These are phyloP conservation scores for Cryptococcus amylolentus DNA, from an alignment of 1,284 basidiomycete genomes.

Conservation along the genomic window DNA sequence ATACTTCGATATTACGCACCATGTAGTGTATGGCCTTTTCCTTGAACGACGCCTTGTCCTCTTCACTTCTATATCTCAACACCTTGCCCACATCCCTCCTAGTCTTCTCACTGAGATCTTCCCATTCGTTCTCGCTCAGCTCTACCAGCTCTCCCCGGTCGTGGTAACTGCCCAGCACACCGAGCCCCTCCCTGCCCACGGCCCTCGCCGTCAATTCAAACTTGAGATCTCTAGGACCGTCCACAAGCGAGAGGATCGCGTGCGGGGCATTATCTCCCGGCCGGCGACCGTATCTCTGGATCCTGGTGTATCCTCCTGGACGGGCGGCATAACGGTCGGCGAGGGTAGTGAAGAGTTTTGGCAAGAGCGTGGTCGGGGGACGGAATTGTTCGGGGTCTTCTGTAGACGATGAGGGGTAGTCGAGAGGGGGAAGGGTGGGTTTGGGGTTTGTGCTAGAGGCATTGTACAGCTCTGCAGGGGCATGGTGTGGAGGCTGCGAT, in stretches of 20 bases:
- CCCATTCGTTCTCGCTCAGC: slow-evolving; percentile 31
- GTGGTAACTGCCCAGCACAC: not conserved
- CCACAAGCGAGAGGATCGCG: slow-evolving; percentile 90
- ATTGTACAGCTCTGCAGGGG: slow-evolving; percentile 8
- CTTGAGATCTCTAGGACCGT: slow-evolving; percentile 83
- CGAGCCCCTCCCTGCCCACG: slow-evolving; percentile 64
- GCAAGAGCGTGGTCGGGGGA: slow-evolving; percentile 58
- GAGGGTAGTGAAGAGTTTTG: slow-evolving; percentile 77
- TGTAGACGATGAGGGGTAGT: not conserved
- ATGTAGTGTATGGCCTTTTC: slow-evolving; percentile 45
- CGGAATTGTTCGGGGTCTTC: slow-evolving; percentile 42
- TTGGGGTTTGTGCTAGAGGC: slow-evolving; percentile 23
- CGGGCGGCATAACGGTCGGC: slow-evolving; percentile 76
- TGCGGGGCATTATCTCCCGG: slow-evolving; percentile 89
- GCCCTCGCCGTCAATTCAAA: slow-evolving; percentile 80
- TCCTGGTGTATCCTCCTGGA: slow-evolving; percentile 92
- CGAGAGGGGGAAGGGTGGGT: slow-evolving; percentile 23
- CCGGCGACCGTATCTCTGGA: slow-evolving; percentile 84
- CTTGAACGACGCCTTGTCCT: slow-evolving; percentile 43
- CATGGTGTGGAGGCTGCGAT: slow-evolving; percentile 17
- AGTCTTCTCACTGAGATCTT: slow-evolving; percentile 41
- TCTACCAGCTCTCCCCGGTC: slow-evolving; percentile 34
- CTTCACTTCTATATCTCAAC: slow-evolving; percentile 44
- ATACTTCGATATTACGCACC: slow-evolving; percentile 33
- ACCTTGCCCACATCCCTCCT: slow-evolving; percentile 44